Percentiles rank a stretch among this genome's conserved stretches.
phyloP scores from a whole-genome alignment of 768 basidiomycete species.

The Russula olivacea region DNA sequence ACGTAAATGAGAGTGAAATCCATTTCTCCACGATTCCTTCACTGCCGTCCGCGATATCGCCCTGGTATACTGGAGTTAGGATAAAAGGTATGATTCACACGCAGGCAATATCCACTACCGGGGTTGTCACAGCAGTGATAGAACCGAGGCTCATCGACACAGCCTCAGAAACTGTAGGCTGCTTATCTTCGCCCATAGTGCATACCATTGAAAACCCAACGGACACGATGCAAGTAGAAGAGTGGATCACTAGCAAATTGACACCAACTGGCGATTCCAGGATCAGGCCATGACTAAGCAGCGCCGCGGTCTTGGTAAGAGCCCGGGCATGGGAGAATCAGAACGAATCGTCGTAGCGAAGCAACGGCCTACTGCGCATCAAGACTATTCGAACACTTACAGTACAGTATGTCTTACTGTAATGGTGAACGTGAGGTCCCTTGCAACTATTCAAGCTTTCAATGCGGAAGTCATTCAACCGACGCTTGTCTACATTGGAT shows the following conservation, averaged over 20 bases:
- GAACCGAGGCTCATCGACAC: not conserved
- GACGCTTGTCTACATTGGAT: too few species aligned
- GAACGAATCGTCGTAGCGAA: too few species aligned
- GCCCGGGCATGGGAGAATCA: too few species aligned
- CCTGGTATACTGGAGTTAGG: constrained; percentile 1
- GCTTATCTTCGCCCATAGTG: not conserved
- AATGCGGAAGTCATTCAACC: too few species aligned
- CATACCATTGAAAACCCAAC: not conserved
- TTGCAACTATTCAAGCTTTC: too few species aligned
- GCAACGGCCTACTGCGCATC: too few species aligned
- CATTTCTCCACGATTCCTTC: constrained; percentile 36
- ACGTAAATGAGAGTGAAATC: constrained; percentile 62
- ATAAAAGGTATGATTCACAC: not conserved
- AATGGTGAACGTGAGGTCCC: too few species aligned
- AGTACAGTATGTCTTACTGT: too few species aligned
- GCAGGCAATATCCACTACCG: constrained; percentile 4
- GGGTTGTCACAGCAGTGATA: not conserved
- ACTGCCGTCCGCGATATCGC: not conserved
- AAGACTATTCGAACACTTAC: too few species aligned
- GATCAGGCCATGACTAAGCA: too few species aligned
- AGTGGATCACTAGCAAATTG: not conserved
- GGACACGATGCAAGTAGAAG: not conserved
- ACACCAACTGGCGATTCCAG: not conserved
- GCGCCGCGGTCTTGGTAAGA: too few species aligned
- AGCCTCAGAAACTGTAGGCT: not conserved